Evolutionary conservation across 1,139 yeast genomes (phyloP), one percentile per base, ranked within the genome.

Genomic region (Arxiozyma telluris): DNA sequence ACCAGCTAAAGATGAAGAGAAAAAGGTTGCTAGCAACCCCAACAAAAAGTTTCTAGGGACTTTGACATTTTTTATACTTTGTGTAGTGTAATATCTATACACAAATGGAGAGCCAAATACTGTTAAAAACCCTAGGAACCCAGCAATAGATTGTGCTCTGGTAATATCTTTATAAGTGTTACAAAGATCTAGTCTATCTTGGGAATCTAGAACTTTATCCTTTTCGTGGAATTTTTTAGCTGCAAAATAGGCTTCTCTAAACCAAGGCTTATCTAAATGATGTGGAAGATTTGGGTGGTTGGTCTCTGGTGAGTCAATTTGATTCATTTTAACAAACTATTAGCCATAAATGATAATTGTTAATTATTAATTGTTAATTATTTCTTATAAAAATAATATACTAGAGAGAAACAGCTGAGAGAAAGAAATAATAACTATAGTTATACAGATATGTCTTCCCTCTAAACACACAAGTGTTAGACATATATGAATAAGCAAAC

Each of bases 101-200:
- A 59, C 63, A 58, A 70, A 68, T 0, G 75, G 74, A 0, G 71
- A 48, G 0, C 66, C 53, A 12, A 69, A 65, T 1, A 68, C 63
- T 1, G 64, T 55, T 17, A 68, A 59, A 55, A 72, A 70, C 0
- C 70, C 68, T 1, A 60, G 52, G 74, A 74, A 71, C 0, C 76
- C 75, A 17, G 65, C 68, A 49, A 54, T 51, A 11, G 62, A 21
- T 44, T 68, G 64, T 0, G 64, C 61, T 22, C 59, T 57, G 5
- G 67, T 60, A 27, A 69, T 64, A 2, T 61, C 50, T 8, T 55
- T 55, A 50, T 62, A 69, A 2, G 58, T 54, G 41, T 60, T 53
- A 3, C 64, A 61, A 11, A 69, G 52, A 22, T 60, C 65, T 43
- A 59, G 55, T 45, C 72, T 56, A 50, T 69, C 72, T 21, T 54